phyloP scores from a whole-genome alignment of 257 asterid species.

The Avicennia marina region DNA sequence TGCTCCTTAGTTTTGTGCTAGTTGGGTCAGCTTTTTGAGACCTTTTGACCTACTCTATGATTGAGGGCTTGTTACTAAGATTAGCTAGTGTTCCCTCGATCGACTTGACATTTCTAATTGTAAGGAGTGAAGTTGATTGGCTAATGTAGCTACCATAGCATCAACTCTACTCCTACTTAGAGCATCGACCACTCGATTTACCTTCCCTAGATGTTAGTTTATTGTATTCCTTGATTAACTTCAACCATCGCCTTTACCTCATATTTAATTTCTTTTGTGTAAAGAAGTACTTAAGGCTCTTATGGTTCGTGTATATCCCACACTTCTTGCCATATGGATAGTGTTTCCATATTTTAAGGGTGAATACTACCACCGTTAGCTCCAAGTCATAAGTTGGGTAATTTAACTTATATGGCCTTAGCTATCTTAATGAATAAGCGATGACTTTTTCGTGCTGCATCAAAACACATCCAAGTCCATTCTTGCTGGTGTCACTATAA shows the following conservation, averaged over 20 bases:
- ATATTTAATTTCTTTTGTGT: not conserved
- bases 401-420: not conserved
- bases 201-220: not conserved
- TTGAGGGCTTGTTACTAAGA: too few relatives aligned
- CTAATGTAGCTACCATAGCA: not conserved
- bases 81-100: too few relatives aligned
- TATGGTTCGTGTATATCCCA: not conserved
- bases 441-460: not conserved
- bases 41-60: too few relatives aligned
- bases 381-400: not conserved
- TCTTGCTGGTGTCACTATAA: not conserved
- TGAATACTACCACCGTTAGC: not conserved
- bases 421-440: not conserved
- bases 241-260: not conserved
- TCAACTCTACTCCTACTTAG: not conserved
- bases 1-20: too few relatives aligned
- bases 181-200: not conserved
- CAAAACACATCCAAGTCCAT: not conserved
- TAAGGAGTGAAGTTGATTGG: too few relatives aligned
- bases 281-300: not conserved
- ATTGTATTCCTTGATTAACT: not conserved
- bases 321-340: too few relatives aligned
- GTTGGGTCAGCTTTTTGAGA: too few relatives aligned
- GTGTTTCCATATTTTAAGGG: too few relatives aligned
- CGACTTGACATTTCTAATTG: not conserved